These are phyloP conservation scores for Ceratobasidium sp. DNA, from an alignment of 1,284 basidiomycete species.

Conservation along the genomic window DNA sequence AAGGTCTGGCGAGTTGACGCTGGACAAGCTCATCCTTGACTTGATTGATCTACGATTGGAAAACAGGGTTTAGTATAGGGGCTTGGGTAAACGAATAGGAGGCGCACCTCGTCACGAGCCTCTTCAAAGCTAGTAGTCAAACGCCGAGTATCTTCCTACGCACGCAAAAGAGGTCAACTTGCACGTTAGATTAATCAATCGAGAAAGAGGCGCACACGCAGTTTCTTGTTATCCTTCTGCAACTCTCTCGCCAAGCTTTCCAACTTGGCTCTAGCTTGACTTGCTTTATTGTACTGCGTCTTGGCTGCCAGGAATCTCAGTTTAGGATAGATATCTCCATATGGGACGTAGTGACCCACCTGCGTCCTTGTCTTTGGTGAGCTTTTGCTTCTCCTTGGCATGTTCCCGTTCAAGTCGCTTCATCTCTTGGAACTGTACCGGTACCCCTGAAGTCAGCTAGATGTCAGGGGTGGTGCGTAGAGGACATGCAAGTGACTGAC, in stretches of 20 bases:
- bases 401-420: slow-evolving; percentile 86
- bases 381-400: slow-evolving; percentile 88
- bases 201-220: slow-evolving; percentile 70
- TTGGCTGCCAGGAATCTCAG: slow-evolving; percentile 68
- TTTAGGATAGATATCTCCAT: no score
- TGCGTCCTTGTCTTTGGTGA: slow-evolving; percentile 87
- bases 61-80: slow-evolving; percentile 9
- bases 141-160: slow-evolving; percentile 83
- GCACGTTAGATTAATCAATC: background rate
- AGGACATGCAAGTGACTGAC: slow-evolving; percentile 61
- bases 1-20: slow-evolving; percentile 23
- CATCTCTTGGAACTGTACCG: slow-evolving; percentile 79
- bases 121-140: slow-evolving; percentile 82
- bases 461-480: slow-evolving; percentile 27
- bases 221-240: slow-evolving; percentile 89
- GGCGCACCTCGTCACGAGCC: slow-evolving; percentile 79
- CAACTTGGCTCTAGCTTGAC: slow-evolving; percentile 88
- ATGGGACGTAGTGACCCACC: no score
- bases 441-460: slow-evolving; percentile 41
- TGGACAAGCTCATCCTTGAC: slow-evolving; percentile 44
- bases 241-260: slow-evolving; percentile 86
- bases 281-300: slow-evolving; percentile 83
- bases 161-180: slow-evolving; percentile 49
- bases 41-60: slow-evolving; percentile 45
- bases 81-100: slow-evolving; percentile 5